Base-by-base conservation (phyloP, 371 early-diverging fungal genomes). In the Parasitella parasitica region DNA sequence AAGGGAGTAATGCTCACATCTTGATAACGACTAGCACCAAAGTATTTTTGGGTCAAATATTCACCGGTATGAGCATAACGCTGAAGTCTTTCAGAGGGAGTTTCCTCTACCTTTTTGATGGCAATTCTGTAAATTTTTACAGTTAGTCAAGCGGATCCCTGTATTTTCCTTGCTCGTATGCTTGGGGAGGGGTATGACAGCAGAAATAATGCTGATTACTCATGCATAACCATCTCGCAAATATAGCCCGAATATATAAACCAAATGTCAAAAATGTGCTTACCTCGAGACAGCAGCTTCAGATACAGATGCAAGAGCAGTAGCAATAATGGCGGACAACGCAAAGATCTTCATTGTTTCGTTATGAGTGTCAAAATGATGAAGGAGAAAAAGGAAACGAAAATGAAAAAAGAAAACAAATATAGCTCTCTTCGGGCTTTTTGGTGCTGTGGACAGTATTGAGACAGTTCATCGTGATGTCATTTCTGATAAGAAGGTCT, bases 31-130 rank as follows among this genome's bases (percentile, higher is more conserved):
- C 80, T 76, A 13, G 77, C 66, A 27, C 82, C 80, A 84, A 93
- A 82, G 81, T 94, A 94, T 72, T 92, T 92, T 74, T 92, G 91
- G 28, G 86, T 70, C 54, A 90, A 74, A 70, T 85, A 83, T 30
- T 78, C 70, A 54, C 87, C 88, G 12, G 87, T 76, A 59, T 81
- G 77, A 32, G 89, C 73, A 61, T 86, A 87, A 39, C 89, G 84
- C 28, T 84, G 75, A 43, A 91, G 66, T 37, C 76, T 74, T 49
- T 91, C 82, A 22, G 85, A 71, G 16, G 89, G 75, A 4, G 90
- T 82, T 56, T 90, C 85, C 1, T 80, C 57, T 9, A 81, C 65
- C 71, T 90, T 91, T 75, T 91, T 91, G 64, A 95, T 86, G 62
- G 84, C 73, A 55, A 94, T 76, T 58, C 92, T 88, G 64, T 22